Evolutionary conservation across 768 basidiomycete genomes (phyloP).

Genomic region (Naganishia antarctica): DNA sequence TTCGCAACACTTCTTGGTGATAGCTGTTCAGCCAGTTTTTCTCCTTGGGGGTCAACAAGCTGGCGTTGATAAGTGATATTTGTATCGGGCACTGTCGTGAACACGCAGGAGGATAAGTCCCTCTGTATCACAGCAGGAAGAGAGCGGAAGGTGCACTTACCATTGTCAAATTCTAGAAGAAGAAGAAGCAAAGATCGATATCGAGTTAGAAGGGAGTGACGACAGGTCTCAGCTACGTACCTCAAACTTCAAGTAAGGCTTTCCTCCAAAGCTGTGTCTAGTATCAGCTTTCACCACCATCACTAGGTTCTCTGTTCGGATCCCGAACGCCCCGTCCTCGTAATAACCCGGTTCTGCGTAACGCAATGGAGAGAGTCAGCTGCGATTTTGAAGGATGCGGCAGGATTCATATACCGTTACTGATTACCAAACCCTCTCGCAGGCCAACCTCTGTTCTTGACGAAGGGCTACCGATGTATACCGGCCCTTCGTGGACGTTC

Average conservation of each 20-base stretch:
- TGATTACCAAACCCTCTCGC: conserved; percentile 78
- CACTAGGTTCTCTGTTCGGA: conserved; percentile 86
- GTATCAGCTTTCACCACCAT: conserved; percentile 69
- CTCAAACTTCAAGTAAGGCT: conserved; percentile 79
- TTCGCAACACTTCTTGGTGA: conserved; percentile 68
- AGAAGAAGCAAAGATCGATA: too few species aligned
- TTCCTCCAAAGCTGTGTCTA: conserved; percentile 71
- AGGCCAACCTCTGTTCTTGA: conserved; percentile 6
- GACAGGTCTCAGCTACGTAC: neutral
- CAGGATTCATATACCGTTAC: conserved; percentile 58
- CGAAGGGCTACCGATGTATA: conserved; percentile 10
- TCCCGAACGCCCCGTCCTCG: conserved; percentile 81
- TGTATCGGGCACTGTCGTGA: conserved; percentile 70
- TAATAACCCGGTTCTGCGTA: conserved; percentile 80
- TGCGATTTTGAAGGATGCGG: too few species aligned
- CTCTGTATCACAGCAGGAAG: too few species aligned
- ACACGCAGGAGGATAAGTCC: neutral
- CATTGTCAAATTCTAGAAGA: conserved; percentile 68
- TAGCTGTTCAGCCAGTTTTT: conserved; percentile 77
- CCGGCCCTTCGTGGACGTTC: conserved; percentile 84
- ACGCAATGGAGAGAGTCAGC: neutral
- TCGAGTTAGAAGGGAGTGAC: too few species aligned
- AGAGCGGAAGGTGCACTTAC: too few species aligned
- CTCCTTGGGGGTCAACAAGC: conserved; percentile 64
- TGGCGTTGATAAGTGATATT: conserved; percentile 67